A percentile compares a stretch with the other conserved stretches of the same genome.
These are phyloP conservation scores for Blastobotrys robertii DNA, from an alignment of 805 yeast genomes.

Conservation along the genomic window DNA sequence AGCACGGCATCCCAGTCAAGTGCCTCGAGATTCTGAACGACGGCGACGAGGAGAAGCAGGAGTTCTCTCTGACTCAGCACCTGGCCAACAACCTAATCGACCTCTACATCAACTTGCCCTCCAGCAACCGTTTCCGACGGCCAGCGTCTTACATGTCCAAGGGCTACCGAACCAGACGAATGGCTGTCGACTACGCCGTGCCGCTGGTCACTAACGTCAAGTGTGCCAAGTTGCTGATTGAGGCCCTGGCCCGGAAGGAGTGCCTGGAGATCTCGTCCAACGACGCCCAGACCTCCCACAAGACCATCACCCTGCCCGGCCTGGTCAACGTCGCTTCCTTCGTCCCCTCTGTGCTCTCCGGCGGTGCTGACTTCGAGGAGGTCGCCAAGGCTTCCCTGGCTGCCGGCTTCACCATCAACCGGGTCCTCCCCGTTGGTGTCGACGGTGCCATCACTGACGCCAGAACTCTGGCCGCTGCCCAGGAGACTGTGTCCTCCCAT, in stretches of 20 bases:
- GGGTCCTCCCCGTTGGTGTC: slow-evolving; percentile 64
- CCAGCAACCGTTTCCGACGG: slow-evolving; percentile 94
- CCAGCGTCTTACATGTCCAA: slow-evolving; percentile 97
- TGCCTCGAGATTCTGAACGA: slow-evolving; percentile 80
- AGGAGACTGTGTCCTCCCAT: slow-evolving; percentile 41
- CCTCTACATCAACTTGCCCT: slow-evolving; percentile 91
- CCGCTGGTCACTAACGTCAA: slow-evolving; percentile 97
- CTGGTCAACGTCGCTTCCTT: slow-evolving; percentile 73
- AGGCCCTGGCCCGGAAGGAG: slow-evolving; percentile 66
- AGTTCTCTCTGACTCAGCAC: slow-evolving; percentile 92
- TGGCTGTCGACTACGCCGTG: slow-evolving; percentile 98
- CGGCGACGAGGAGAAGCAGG: slow-evolving; percentile 68
- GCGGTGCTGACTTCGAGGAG: slow-evolving; percentile 50
- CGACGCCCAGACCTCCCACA: slow-evolving; percentile 88
- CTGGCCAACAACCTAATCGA: slow-evolving; percentile 95
- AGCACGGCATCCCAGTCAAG: slow-evolving; percentile 88
- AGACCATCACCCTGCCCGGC: slow-evolving; percentile 76
- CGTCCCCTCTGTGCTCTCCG: slow-evolving; percentile 55
- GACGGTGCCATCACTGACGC: slow-evolving; percentile 58
- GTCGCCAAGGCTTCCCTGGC: slow-evolving; percentile 63
- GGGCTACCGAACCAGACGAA: slow-evolving; percentile 97
- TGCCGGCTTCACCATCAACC: slow-evolving; percentile 82
- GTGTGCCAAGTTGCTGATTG: slow-evolving; percentile 90
- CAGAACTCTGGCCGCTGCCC: slow-evolving; percentile 55
- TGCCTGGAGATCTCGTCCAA: slow-evolving; percentile 55